Percentiles rank a stretch among this genome's conserved stretches.
These are phyloP conservation scores for Populus ilicifolia DNA, from an alignment of 345 rosid genomes.

Conservation along the genomic window DNA sequence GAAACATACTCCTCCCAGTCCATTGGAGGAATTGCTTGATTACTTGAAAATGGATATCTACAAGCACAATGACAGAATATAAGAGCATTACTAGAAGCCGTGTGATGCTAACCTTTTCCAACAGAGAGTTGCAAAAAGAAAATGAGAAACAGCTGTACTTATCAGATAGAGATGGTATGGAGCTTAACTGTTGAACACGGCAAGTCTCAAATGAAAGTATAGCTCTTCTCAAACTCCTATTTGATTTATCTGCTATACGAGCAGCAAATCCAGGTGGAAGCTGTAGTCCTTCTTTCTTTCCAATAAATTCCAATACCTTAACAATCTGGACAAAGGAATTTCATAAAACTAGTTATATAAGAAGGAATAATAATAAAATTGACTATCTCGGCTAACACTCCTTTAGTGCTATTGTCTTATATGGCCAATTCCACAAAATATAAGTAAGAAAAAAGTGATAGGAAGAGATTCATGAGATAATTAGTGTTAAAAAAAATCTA, in stretches of 20 bases:
- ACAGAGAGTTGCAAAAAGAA: neutral
- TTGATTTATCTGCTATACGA: conserved; percentile 81
- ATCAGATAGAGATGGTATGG: conserved; percentile 4
- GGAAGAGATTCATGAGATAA: neutral
- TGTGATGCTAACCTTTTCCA: neutral
- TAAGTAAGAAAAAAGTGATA: neutral
- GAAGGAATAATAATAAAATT: neutral
- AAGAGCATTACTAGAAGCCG: conserved; percentile 8
- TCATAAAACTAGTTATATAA: neutral
- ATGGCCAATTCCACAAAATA: neutral
- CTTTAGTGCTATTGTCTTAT: neutral
- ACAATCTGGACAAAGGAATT: conserved; percentile 47
- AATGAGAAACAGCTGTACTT: neutral
- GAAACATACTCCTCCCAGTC: conserved; percentile 95
- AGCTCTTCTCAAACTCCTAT: conserved; percentile 81
- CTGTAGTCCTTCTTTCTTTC: conserved; percentile 78
- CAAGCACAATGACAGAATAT: conserved; percentile 2
- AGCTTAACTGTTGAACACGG: conserved; percentile 77
- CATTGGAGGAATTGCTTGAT: conserved; percentile 81
- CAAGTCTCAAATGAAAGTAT: conserved; percentile 83
- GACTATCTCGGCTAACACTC: neutral
- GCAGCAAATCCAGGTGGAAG: conserved; percentile 78
- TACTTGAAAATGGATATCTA: conserved; percentile 70
- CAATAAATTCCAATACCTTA: conserved; percentile 75
- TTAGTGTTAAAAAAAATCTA: neutral